phyloP scores from a whole-genome alignment of 2,329 filamentous ascomycete species.

The Aspergillus pseudoglaucus region DNA sequence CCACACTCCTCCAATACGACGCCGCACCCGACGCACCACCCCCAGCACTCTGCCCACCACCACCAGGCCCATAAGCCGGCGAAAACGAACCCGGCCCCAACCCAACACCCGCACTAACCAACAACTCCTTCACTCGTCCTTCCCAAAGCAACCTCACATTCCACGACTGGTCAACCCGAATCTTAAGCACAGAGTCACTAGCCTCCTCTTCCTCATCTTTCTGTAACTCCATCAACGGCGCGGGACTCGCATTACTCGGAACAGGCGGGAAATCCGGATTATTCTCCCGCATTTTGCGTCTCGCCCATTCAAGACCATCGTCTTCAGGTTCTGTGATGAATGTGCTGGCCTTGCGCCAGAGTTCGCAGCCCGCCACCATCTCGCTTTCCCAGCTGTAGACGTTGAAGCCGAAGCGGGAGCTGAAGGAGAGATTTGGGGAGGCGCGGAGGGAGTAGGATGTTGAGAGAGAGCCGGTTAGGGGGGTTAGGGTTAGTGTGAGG shows the following conservation, averaged over 20 bases:
- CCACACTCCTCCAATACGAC: slow-evolving; percentile 38
- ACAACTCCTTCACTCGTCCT: slow-evolving; percentile 80
- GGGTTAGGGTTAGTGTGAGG: slow-evolving; percentile 86
- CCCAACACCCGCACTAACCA: slow-evolving; percentile 84
- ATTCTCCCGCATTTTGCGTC: slow-evolving; percentile 29
- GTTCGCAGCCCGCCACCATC: slow-evolving; percentile 82
- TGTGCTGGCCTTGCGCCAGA: slow-evolving; percentile 62
- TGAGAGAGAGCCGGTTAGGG: slow-evolving; percentile 86
- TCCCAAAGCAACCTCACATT: slow-evolving; percentile 87
- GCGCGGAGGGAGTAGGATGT: slow-evolving; percentile 89
- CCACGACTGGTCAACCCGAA: slow-evolving; percentile 80
- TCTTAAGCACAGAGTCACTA: slow-evolving; percentile 82
- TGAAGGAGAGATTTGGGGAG: slow-evolving; percentile 73
- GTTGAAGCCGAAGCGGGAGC: slow-evolving; percentile 92
- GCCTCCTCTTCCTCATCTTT: slow-evolving; percentile 48
- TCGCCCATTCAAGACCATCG: slow-evolving; percentile 39
- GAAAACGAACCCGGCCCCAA: slow-evolving; percentile 55
- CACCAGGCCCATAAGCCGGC: slow-evolving; percentile 16
- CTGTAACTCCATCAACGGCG: slow-evolving; percentile 9
- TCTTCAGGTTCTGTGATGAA: slow-evolving; percentile 27
- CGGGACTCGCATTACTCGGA: slow-evolving; percentile 6
- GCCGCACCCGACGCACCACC: slow-evolving; percentile 20
- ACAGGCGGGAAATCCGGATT: slow-evolving; percentile 16
- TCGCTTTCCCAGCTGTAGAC: slow-evolving; percentile 97
- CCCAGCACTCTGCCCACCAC: slow-evolving; percentile 18